phyloP scores from a whole-genome alignment of 805 yeast species.

The Zygosaccharomyces kombuchaensis region DNA sequence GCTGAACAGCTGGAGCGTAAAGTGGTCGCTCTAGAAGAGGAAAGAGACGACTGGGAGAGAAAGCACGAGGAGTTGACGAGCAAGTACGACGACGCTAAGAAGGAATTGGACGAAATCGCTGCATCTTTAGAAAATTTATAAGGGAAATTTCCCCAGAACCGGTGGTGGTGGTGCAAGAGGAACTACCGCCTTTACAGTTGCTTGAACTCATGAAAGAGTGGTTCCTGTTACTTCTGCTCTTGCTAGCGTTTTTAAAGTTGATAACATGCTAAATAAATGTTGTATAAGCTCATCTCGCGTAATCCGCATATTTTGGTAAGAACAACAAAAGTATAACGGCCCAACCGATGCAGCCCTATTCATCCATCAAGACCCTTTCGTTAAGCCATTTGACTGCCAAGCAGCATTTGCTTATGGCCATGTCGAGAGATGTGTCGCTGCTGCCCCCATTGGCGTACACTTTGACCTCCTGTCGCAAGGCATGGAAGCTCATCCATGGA shows the following conservation, averaged over 20 bases:
- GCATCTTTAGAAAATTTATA: slow-evolving; percentile 76
- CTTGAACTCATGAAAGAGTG: slow-evolving; percentile 3
- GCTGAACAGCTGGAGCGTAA: slow-evolving; percentile 95
- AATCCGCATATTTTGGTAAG: neutral
- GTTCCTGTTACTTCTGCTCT: slow-evolving; percentile 6
- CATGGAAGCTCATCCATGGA: slow-evolving; percentile 16
- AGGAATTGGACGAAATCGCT: slow-evolving; percentile 94
- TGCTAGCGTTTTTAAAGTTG: slow-evolving; percentile 8
- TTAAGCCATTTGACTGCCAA: slow-evolving; percentile 66
- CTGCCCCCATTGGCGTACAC: slow-evolving; percentile 60
- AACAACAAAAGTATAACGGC: neutral
- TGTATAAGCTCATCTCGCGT: slow-evolving; percentile 6
- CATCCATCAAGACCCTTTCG: slow-evolving; percentile 54
- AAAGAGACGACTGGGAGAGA: slow-evolving; percentile 86
- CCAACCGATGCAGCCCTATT: slow-evolving; percentile 18
- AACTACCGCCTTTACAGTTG: neutral
- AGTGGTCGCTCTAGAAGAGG: slow-evolving; percentile 86
- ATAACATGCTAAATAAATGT: slow-evolving; percentile 5
- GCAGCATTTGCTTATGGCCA: slow-evolving; percentile 70
- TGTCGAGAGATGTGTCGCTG: slow-evolving; percentile 75
- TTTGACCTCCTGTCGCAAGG: slow-evolving; percentile 38
- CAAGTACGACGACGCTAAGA: slow-evolving; percentile 78
- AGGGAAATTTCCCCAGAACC: slow-evolving; percentile 2
- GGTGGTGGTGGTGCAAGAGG: slow-evolving; percentile 1
- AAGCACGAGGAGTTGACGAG: slow-evolving; percentile 83